These are phyloP conservation scores for Monilinia fructicola DNA, from an alignment of 2,329 filamentous ascomycete species.

Conservation along the genomic window DNA sequence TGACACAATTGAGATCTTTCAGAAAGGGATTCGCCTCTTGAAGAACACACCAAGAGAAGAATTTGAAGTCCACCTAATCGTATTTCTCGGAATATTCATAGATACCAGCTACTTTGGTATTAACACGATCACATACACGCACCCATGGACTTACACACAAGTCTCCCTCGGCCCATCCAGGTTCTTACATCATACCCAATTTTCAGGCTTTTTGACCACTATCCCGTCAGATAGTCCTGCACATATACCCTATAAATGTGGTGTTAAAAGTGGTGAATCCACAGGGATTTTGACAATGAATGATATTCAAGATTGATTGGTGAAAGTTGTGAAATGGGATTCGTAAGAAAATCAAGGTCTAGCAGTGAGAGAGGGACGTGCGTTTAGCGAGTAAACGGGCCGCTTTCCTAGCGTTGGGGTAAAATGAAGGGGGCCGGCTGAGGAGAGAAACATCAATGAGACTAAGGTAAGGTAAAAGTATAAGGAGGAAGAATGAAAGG, in stretches of 20 bases:
- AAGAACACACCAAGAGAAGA: neutral
- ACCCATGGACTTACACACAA: slow-evolving; percentile 11
- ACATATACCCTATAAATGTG: slow-evolving; percentile 11
- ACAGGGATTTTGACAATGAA: slow-evolving; percentile 6
- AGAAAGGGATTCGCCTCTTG: neutral
- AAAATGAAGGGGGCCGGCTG: neutral
- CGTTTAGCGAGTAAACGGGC: neutral
- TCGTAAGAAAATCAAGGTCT: slow-evolving; percentile 6
- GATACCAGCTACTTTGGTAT: no score
- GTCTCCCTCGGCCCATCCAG: neutral
- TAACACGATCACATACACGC: neutral
- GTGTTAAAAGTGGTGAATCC: neutral
- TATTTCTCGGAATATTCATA: neutral
- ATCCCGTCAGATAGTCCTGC: neutral
- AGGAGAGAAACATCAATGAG: neutral
- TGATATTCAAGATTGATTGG: slow-evolving; percentile 19
- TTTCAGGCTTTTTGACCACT: slow-evolving; percentile 4
- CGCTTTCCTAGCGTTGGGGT: neutral
- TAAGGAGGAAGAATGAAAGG: neutral
- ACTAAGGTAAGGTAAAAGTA: no score
- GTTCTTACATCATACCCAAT: slow-evolving; percentile 10
- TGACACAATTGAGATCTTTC: neutral
- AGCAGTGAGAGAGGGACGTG: neutral
- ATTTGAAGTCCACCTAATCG: neutral
- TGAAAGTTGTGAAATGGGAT: neutral